Conservation (phyloP, 192 early-diverging fungal species). For the Mortierella hygrophila region DNA sequence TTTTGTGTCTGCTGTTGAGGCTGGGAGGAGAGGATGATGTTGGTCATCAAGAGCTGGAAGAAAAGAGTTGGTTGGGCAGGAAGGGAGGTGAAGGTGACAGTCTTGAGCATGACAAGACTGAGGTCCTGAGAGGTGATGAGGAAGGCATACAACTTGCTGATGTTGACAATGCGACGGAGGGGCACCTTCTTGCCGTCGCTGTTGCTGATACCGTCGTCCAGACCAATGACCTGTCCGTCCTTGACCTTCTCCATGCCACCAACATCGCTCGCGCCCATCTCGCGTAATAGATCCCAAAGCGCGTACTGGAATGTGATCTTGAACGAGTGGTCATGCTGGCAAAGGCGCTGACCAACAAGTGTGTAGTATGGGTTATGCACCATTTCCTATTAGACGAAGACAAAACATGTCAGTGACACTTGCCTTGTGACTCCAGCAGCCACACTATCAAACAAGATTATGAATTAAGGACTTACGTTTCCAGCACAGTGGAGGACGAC, state of each 20-base stretch:
- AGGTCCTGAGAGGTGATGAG: constrained; percentile 78
- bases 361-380: constrained; percentile 96
- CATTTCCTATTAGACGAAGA: constrained; percentile 71
- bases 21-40: constrained; percentile 74
- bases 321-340: constrained; percentile 80
- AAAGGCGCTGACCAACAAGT: constrained; percentile 86
- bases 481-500: constrained; percentile 93
- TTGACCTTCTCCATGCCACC: constrained; percentile 74
- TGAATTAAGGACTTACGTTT: constrained; percentile 62
- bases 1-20: constrained; percentile 28
- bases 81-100: constrained; percentile 81
- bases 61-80: constrained; percentile 70
- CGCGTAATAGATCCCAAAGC: constrained; percentile 95
- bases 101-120: constrained; percentile 83
- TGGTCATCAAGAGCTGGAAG: constrained; percentile 79
- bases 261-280: constrained; percentile 83
- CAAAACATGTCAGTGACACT: neutral
- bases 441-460: neutral
- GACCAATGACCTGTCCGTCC: constrained; percentile 38
- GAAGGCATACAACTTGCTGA: constrained; percentile 89
- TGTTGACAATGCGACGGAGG: constrained; percentile 81
- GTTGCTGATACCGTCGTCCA: constrained; percentile 52
- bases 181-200: constrained; percentile 60
- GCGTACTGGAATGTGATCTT: constrained; percentile 95
- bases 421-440: neutral